Conservation (phyloP, 768 basidiomycete genomes). For the Chiua virens region DNA sequence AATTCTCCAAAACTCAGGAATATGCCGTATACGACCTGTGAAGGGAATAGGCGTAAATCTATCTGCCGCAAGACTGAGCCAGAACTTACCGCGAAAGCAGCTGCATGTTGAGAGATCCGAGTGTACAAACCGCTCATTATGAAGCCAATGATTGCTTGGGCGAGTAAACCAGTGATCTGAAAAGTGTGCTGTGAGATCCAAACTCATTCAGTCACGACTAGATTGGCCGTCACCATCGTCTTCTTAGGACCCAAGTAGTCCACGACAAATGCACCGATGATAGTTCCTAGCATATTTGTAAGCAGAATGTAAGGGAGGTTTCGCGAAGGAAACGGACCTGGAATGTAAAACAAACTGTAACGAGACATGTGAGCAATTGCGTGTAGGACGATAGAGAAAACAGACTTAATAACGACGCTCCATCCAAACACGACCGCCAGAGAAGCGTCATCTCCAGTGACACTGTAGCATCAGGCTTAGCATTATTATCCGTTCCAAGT, state of each 20-base stretch:
- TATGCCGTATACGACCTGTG: constrained; percentile 81
- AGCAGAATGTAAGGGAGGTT: constrained; percentile 7
- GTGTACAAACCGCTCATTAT: constrained; percentile 84
- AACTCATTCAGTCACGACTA: not conserved
- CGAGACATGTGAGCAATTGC: constrained; percentile 3
- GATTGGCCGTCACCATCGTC: constrained; percentile 55
- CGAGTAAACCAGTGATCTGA: constrained; percentile 65
- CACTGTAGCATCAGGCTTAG: constrained; percentile 34
- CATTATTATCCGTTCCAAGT: not conserved
- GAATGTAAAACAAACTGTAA: constrained; percentile 62
- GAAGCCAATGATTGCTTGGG: constrained; percentile 78
- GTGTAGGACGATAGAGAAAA: not conserved
- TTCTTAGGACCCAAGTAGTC: constrained; percentile 76
- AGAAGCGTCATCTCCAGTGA: constrained; percentile 53
- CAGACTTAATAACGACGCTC: constrained; percentile 82
- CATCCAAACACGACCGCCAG: constrained; percentile 75
- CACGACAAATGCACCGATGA: constrained; percentile 73
- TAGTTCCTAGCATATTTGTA: constrained; percentile 41
- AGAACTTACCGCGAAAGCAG: constrained; percentile 65
- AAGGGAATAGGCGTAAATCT: not conserved
- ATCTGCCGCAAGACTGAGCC: not conserved
- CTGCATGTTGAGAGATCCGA: constrained; percentile 60
- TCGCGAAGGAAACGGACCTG: constrained; percentile 34
- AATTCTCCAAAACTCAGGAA: constrained; percentile 90
- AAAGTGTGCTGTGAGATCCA: not conserved